Evolutionary conservation across 1,284 basidiomycete genomes (phyloP), one percentile per base, ranked within the genome.

Genomic region (Naganishia liquefaciens): DNA sequence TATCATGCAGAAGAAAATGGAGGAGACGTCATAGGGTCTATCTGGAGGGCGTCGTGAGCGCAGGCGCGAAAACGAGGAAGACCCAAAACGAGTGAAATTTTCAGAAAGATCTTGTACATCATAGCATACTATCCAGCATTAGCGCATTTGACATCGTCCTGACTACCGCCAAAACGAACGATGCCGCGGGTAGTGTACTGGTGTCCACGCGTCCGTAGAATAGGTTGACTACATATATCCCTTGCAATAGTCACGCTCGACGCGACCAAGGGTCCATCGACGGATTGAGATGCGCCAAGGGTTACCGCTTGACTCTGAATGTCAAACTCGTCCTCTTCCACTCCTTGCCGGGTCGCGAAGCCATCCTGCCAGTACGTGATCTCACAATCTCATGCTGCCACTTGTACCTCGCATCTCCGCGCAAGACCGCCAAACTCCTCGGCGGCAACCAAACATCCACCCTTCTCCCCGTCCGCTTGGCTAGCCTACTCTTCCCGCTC

Each of bases 1-100:
- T 69, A 80, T 80, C 55, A 68, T 71, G 63, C 65, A 65, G 30
- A 54, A 76, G 62, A 79, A 80, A 68, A 62, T 68, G 15, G 64
- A 51, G 37, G 75, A 79, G 66, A 5, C 57, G 33, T 60, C 57
- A 25, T 60, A 50, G 46, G 39, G 13, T 37, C 13, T 13, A 17
- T 46, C 27, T 13, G 7, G 7, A 13, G 7, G 15, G 9, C 1
- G 23, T 11, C 3, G n/a, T n/a, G 51, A n/a, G 19, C 13, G 19
- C 21, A 7, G 9, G 25, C 13, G 51, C 28, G 19, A 13, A 27
- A 33, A 51, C 27, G 25, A 27, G 50, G 19, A 25, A n/a, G n/a
- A n/a, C n/a, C n/a, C n/a, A 17, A 47, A 46, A 6, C 9, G 28
- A 17, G n/a, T 30, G 15, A 28, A 37, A 4, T 2, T 13, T 37